A percentile compares a stretch with the other conserved stretches of the same genome.
These are phyloP conservation scores for Sphaerulina musiva DNA, from an alignment of 2,329 filamentous ascomycete species.

Conservation along the genomic window DNA sequence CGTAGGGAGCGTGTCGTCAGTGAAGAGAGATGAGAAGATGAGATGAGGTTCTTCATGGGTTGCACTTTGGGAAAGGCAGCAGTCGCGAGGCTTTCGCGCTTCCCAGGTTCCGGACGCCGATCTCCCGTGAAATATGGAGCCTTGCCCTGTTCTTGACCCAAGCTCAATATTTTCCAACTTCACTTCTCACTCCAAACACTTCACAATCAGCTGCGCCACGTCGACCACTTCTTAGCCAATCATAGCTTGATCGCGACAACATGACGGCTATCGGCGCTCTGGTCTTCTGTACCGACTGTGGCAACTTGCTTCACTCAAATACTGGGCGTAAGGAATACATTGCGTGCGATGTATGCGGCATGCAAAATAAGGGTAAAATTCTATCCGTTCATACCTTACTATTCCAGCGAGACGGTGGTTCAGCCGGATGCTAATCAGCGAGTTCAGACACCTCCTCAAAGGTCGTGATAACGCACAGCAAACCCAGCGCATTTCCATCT, in stretches of 20 bases:
- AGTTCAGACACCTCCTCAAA: slow-evolving; percentile 65
- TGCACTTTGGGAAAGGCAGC: neutral
- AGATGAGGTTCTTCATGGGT: neutral
- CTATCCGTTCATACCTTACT: neutral
- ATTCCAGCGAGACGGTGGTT: neutral
- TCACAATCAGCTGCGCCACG: neutral
- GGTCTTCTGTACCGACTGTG: slow-evolving; percentile 88
- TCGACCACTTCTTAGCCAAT: neutral
- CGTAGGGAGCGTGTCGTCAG: neutral
- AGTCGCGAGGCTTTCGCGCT: neutral
- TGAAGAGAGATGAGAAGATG: neutral
- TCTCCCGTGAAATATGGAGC: neutral
- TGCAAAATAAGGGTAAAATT: slow-evolving; percentile 67
- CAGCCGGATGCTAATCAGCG: neutral
- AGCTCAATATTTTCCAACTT: slow-evolving; percentile 8
- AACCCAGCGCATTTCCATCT: slow-evolving; percentile 84
- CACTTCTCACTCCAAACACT: slow-evolving; percentile 6
- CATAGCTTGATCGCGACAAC: slow-evolving; percentile 18
- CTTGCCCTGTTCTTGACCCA: neutral
- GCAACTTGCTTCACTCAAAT: slow-evolving; percentile 77
- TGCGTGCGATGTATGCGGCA: slow-evolving; percentile 77
- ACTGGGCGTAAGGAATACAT: slow-evolving; percentile 70
- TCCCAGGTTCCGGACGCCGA: neutral
- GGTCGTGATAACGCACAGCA: slow-evolving; percentile 74
- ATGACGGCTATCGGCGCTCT: slow-evolving; percentile 90